Evolutionary conservation across 208 protist species (phyloP).

Genomic region (Leptomonas pyrrhocoris): DNA sequence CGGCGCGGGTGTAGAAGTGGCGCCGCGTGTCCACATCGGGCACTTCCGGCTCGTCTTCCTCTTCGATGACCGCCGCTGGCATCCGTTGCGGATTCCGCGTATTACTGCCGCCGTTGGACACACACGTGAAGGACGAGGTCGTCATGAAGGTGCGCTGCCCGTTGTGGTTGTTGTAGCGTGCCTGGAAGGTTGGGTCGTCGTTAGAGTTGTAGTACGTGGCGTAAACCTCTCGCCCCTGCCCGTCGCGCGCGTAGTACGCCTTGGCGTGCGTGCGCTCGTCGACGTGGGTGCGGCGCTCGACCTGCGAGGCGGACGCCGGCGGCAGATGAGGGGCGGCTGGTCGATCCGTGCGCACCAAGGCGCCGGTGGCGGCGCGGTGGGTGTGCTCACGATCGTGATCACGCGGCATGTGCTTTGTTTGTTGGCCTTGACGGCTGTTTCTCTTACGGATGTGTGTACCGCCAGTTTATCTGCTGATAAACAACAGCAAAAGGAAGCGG

Average conservation of each 20-base stretch:
- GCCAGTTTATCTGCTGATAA: no score
- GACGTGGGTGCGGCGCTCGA: constrained; percentile 12
- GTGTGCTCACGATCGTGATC: background rate
- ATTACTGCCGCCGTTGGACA: constrained; percentile 2
- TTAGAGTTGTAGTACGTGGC: constrained; percentile 48
- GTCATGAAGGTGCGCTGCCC: constrained; percentile 15
- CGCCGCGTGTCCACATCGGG: background rate
- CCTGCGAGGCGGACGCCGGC: background rate
- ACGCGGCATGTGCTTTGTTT: background rate
- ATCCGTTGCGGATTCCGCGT: background rate
- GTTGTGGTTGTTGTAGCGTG: constrained; percentile 20
- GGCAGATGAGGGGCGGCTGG: background rate
- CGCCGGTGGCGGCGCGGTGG: background rate
- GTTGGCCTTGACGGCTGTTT: no score
- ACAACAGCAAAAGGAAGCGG: no score
- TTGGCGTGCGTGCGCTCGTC: constrained; percentile 32
- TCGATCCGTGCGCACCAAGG: background rate
- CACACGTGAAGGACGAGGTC: constrained; percentile 4
- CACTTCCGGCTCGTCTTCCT: constrained; percentile 7
- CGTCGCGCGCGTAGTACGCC: constrained; percentile 25
- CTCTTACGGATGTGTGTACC: no score
- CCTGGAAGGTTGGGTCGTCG: constrained; percentile 40
- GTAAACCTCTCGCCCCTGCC: constrained; percentile 30
- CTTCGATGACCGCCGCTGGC: constrained; percentile 16
- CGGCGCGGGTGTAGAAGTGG: background rate